Evolutionary conservation across 2,329 filamentous ascomycete species (phyloP).

Genomic region (Trichophyton equinum): DNA sequence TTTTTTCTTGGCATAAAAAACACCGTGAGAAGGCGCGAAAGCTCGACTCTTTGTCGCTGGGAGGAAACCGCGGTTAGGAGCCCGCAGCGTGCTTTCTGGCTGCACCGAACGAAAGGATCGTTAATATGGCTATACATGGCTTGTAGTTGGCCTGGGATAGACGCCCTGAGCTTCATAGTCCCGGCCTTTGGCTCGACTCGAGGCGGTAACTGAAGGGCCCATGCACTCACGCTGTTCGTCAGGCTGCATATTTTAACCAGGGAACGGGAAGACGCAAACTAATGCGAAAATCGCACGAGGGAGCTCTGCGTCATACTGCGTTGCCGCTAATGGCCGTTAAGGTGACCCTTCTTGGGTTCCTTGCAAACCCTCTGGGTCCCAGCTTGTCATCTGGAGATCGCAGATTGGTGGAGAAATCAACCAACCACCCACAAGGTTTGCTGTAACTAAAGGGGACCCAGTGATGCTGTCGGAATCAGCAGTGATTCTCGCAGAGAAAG

Average conservation of each 20-base stretch:
- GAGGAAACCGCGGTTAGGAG: no score
- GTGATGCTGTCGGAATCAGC: not conserved
- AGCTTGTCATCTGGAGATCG: not conserved
- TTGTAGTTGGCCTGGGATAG: no score
- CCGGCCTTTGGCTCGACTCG: no score
- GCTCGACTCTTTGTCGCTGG: not conserved
- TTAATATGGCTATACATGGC: no score
- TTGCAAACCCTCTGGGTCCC: not conserved
- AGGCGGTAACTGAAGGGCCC: no score
- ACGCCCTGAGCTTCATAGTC: no score
- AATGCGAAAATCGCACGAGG: not conserved
- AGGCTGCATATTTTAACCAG: no score
- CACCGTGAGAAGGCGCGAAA: not conserved
- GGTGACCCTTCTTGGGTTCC: not conserved
- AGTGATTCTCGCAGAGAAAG: not conserved
- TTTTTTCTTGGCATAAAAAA: not conserved
- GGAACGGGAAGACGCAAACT: no score
- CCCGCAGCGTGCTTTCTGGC: no score
- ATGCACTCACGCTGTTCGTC: no score
- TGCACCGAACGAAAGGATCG: no score
- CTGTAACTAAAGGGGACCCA: not conserved
- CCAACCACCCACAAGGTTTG: not conserved
- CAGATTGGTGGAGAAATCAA: conserved; percentile 1
- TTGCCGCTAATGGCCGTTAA: not conserved
- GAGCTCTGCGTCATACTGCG: not conserved